These are phyloP conservation scores for Melanogaster broomeanus DNA, from an alignment of 768 basidiomycete genomes.

Conservation along the genomic window DNA sequence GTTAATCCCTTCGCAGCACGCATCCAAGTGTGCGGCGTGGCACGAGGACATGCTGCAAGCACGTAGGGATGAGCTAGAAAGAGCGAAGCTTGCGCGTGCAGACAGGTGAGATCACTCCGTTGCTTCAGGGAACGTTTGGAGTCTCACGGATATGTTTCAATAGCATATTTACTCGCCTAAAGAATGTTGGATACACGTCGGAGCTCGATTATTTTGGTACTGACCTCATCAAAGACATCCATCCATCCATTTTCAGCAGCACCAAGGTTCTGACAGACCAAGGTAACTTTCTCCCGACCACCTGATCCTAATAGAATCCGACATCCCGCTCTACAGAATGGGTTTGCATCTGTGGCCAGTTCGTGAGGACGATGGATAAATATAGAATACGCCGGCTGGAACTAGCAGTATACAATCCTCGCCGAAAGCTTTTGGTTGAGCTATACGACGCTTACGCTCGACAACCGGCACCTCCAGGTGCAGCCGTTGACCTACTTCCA, in stretches of 20 bases:
- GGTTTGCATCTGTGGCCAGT: constrained; percentile 6
- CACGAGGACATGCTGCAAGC: not conserved
- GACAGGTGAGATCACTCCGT: not conserved
- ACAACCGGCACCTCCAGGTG: too few relatives aligned
- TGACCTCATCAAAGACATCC: not conserved
- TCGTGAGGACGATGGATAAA: not conserved
- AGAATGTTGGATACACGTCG: constrained; percentile 1
- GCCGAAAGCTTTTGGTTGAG: not conserved
- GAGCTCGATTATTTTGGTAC: not conserved
- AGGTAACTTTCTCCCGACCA: constrained; percentile 1
- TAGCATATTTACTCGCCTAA: constrained; percentile 11
- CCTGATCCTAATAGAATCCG: too few relatives aligned
- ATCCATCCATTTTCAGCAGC: constrained; percentile 1
- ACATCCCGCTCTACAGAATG: constrained; percentile 5
- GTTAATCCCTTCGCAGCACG: not conserved
- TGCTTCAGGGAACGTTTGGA: too few relatives aligned
- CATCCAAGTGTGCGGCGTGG: not conserved
- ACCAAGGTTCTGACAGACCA: constrained; percentile 11
- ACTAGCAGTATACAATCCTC: not conserved
- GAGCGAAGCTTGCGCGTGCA: not conserved
- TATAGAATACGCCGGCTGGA: not conserved
- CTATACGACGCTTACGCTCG: constrained; percentile 15
- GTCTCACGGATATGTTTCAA: not conserved
- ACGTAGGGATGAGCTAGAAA: not conserved
- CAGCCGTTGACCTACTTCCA: not conserved